phyloP scores from a whole-genome alignment of 2,329 filamentous ascomycete species.

The Arthrobotrys pseudoclavata region DNA sequence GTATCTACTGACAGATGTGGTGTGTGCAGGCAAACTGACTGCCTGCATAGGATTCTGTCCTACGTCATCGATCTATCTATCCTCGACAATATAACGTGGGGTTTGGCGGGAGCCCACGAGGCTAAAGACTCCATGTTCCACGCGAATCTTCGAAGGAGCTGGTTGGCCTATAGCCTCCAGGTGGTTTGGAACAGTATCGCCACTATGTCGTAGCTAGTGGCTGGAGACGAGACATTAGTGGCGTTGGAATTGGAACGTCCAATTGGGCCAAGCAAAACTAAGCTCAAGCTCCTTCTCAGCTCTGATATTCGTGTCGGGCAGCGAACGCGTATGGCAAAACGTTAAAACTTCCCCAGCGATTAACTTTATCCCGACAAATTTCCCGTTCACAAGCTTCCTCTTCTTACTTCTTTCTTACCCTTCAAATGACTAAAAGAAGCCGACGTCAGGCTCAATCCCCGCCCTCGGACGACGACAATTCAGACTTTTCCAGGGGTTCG shows the following conservation, averaged over 20 bases:
- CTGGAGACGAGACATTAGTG: background rate
- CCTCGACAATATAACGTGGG: too few relatives aligned
- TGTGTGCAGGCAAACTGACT: too few relatives aligned
- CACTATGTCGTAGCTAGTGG: conserved; percentile 6
- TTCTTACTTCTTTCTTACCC: too few relatives aligned
- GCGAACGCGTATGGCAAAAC: background rate
- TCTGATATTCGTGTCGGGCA: too few relatives aligned
- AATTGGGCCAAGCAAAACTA: background rate
- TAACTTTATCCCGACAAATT: background rate
- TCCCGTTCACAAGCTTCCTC: background rate
- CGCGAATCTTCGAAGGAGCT: too few relatives aligned
- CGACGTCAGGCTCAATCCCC: conserved; percentile 27
- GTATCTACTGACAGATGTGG: too few relatives aligned
- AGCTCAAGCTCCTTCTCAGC: background rate
- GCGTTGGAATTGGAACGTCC: background rate
- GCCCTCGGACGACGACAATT: conserved; percentile 34
- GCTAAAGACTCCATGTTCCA: too few relatives aligned
- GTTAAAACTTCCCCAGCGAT: background rate
- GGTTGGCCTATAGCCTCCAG: too few relatives aligned
- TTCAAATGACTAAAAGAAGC: conserved; percentile 38
- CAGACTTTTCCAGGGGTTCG: conserved; percentile 45
- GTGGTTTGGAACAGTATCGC: background rate
- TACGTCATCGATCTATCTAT: too few relatives aligned
- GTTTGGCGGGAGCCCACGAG: too few relatives aligned
- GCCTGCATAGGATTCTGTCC: too few relatives aligned